Percentiles rank a stretch among this genome's conserved stretches.
Conservation (phyloP, 2,329 filamentous ascomycete genomes). For the Ceratocystis ficicola region DNA sequence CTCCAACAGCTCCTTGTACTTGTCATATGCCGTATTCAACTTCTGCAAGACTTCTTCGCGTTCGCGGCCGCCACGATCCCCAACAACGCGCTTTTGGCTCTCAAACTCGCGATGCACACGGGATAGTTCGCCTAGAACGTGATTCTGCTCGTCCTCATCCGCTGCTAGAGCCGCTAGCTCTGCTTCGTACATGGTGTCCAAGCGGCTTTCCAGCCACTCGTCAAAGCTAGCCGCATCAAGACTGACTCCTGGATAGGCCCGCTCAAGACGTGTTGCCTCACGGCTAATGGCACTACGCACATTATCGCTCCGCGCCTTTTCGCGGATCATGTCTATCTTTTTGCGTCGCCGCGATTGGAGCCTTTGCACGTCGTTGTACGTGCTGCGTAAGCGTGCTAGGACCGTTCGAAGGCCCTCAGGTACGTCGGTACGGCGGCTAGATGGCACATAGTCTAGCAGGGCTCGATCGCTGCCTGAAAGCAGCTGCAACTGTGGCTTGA, state of each 20-base stretch:
- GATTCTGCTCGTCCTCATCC: constrained; percentile 65
- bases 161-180: constrained; percentile 60
- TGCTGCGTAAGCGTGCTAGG: constrained; percentile 61
- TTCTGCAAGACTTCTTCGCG: constrained; percentile 77
- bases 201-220: constrained; percentile 69
- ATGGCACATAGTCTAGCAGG: constrained; percentile 80
- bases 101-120: constrained; percentile 70
- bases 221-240: constrained; percentile 88
- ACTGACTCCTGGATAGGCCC: constrained; percentile 70
- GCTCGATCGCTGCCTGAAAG: constrained; percentile 69
- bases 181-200: constrained; percentile 63
- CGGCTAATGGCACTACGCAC: constrained; percentile 72
- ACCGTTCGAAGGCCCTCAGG: constrained; percentile 70
- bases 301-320: constrained; percentile 75
- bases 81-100: constrained; percentile 54
- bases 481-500: constrained; percentile 61
- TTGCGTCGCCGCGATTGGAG: constrained; percentile 70
- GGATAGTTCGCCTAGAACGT: constrained; percentile 54
- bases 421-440: constrained; percentile 64
- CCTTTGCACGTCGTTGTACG: constrained; percentile 72
- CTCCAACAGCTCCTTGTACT: constrained; percentile 89
- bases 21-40: constrained; percentile 82
- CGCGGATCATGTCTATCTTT: constrained; percentile 64
- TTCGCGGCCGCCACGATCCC: constrained; percentile 50
- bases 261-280: constrained; percentile 74